Evolutionary conservation across 1,139 yeast species (phyloP).

Genomic region (Zygosaccharomyces sapae): DNA sequence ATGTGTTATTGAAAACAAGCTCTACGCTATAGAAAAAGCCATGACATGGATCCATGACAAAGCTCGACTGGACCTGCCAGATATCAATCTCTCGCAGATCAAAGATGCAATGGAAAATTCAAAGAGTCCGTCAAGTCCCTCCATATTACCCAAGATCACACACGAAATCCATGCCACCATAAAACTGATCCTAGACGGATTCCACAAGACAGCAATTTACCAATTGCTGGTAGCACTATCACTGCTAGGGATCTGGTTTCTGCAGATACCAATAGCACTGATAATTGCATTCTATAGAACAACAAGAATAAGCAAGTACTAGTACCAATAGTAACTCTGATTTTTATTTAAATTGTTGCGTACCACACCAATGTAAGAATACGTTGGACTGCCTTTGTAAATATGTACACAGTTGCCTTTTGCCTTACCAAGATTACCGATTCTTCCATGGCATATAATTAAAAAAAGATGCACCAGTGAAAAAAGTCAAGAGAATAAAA

Average conservation of each 20-base stretch:
- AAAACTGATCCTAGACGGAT: slow-evolving; percentile 33
- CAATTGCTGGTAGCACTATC: slow-evolving; percentile 48
- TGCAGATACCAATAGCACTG: slow-evolving; percentile 14
- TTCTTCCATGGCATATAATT: not conserved
- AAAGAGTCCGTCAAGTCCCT: not conserved
- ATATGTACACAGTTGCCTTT: not conserved
- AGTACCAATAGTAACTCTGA: not conserved
- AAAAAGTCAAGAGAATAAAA: not conserved
- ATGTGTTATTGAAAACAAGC: slow-evolving; percentile 74
- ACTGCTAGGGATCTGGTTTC: slow-evolving; percentile 38
- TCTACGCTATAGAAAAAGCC: slow-evolving; percentile 62
- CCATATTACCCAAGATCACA: slow-evolving; percentile 17
- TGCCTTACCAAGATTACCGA: not conserved
- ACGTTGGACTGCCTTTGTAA: not conserved
- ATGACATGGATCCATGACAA: slow-evolving; percentile 73
- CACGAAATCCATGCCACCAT: slow-evolving; percentile 32
- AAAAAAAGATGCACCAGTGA: not conserved
- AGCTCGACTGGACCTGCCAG: slow-evolving; percentile 58
- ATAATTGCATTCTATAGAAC: slow-evolving; percentile 8
- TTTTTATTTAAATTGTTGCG: not conserved
- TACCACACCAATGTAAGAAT: not conserved
- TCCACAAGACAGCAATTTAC: slow-evolving; percentile 38
- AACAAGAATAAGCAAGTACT: slow-evolving; percentile 3
- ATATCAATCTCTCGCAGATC: slow-evolving; percentile 39
- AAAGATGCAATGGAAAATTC: slow-evolving; percentile 15